A percentile compares a stretch with the other conserved stretches of the same genome.
phyloP scores from a whole-genome alignment of 2,329 filamentous ascomycete genomes.

The Tolypocladium album region DNA sequence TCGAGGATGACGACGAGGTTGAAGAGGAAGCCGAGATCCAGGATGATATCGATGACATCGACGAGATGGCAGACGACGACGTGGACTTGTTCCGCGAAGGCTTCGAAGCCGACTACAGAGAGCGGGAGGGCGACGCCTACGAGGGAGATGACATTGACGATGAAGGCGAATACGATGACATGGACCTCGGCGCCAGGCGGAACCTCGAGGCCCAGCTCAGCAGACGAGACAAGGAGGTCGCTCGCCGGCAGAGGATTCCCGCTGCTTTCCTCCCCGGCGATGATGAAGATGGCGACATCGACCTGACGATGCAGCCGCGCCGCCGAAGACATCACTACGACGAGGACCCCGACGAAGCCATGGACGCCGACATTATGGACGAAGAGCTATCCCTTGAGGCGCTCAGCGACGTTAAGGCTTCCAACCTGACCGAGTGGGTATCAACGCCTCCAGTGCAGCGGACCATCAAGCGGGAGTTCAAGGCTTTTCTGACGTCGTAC shows the following conservation, averaged over 20 bases:
- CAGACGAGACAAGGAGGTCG: slow-evolving; percentile 62
- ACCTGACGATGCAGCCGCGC: slow-evolving; percentile 76
- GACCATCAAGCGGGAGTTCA: slow-evolving; percentile 94
- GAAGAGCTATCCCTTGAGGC: slow-evolving; percentile 90
- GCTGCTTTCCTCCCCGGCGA: slow-evolving; percentile 69
- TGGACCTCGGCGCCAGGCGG: slow-evolving; percentile 56
- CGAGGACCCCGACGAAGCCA: slow-evolving; percentile 84
- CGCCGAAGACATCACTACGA: slow-evolving; percentile 85
- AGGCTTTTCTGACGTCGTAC: slow-evolving; percentile 92
- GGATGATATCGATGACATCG: slow-evolving; percentile 65
- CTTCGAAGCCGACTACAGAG: slow-evolving; percentile 60
- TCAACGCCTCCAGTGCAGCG: slow-evolving; percentile 80
- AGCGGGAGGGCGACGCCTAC: slow-evolving; percentile 58
- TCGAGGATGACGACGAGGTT: slow-evolving; percentile 61
- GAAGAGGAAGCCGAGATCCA: slow-evolving; percentile 63
- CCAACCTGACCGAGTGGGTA: slow-evolving; percentile 92
- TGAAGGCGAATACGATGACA: slow-evolving; percentile 60
- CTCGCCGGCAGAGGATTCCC: slow-evolving; percentile 55
- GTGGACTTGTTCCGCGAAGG: slow-evolving; percentile 69
- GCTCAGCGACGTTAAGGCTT: slow-evolving; percentile 83
- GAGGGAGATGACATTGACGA: slow-evolving; percentile 66
- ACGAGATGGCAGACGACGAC: slow-evolving; percentile 72
- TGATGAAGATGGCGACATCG: slow-evolving; percentile 73
- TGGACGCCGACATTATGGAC: slow-evolving; percentile 89
- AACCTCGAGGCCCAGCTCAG: slow-evolving; percentile 64